Conservation (phyloP, 129 eudicot species). For the Flaveria robusta region DNA sequence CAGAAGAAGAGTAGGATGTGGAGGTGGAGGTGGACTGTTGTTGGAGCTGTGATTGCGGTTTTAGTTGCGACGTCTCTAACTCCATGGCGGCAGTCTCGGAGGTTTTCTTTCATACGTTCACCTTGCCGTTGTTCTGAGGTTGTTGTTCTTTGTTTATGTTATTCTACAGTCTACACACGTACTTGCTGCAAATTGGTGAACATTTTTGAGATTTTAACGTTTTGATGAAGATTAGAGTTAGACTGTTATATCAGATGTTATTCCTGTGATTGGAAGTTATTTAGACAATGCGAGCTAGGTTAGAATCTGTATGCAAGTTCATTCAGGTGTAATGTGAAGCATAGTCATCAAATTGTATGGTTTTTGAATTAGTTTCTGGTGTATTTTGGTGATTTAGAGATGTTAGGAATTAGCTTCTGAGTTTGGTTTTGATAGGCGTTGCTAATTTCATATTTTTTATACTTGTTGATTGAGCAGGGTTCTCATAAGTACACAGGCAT, state of each 20-base stretch:
- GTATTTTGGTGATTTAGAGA: constrained; percentile 4
- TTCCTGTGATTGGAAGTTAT: constrained; percentile 6
- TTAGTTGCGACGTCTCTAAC: constrained; percentile 50
- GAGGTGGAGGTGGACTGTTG: constrained; percentile 35
- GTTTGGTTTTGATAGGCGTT: constrained; percentile 17
- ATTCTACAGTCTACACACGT: neutral
- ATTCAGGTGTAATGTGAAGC: constrained; percentile 11
- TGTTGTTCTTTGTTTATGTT: neutral
- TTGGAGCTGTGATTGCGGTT: constrained; percentile 59
- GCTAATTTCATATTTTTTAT: constrained; percentile 13
- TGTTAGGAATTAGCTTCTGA: neutral
- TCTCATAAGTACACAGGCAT: constrained; percentile 73
- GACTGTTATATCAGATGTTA: neutral
- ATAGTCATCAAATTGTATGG: neutral
- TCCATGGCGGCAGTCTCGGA: constrained; percentile 39
- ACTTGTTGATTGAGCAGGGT: constrained; percentile 52
- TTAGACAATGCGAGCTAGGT: constrained; percentile 21
- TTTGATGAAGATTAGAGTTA: constrained; percentile 14
- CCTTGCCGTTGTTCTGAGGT: constrained; percentile 74
- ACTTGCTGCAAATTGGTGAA: constrained; percentile 3
- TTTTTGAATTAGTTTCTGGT: constrained; percentile 13
- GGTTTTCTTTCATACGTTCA: constrained; percentile 36
- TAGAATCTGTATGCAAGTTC: constrained; percentile 17
- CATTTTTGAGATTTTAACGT: neutral
- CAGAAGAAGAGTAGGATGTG: constrained; percentile 13